phyloP scores from a whole-genome alignment of 148 eudicot genomes.

The Chenopodium berlandieri region DNA sequence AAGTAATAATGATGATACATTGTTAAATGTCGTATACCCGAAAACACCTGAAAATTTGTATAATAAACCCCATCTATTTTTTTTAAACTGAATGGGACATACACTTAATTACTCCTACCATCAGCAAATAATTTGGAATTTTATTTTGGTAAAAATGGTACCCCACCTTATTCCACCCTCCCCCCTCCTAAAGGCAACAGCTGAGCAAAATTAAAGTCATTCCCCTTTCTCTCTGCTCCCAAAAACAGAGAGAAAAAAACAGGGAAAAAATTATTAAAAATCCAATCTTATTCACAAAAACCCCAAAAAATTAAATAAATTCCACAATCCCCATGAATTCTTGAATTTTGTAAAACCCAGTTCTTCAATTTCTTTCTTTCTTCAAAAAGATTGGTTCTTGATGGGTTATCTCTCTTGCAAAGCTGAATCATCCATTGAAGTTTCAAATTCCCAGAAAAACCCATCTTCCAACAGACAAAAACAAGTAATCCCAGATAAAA shows the following conservation, averaged over 20 bases:
- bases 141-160: constrained; percentile 10
- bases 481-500: constrained; percentile 3
- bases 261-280: background rate
- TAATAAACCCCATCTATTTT: background rate
- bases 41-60: background rate
- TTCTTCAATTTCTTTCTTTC: background rate
- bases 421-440: constrained; percentile 53
- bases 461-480: constrained; percentile 16
- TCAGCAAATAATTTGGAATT: constrained; percentile 3
- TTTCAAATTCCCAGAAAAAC: constrained; percentile 33
- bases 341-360: background rate
- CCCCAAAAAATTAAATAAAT: background rate
- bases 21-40: too few relatives aligned
- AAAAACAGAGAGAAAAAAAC: background rate
- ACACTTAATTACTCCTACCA: background rate
- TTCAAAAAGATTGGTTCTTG: constrained; percentile 21
- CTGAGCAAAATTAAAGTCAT: background rate
- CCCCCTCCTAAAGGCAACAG: background rate
- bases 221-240: background rate
- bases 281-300: constrained; percentile 1
- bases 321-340: constrained; percentile 17
- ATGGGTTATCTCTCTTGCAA: constrained; percentile 86
- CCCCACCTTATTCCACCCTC: constrained; percentile 12
- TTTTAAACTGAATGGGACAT: background rate
- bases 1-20: too few relatives aligned